Percentiles rank a stretch among this genome's conserved stretches.
Evolutionary conservation across 805 yeast genomes (phyloP).

Genomic region (Wickerhamomyces strasburgensis): DNA sequence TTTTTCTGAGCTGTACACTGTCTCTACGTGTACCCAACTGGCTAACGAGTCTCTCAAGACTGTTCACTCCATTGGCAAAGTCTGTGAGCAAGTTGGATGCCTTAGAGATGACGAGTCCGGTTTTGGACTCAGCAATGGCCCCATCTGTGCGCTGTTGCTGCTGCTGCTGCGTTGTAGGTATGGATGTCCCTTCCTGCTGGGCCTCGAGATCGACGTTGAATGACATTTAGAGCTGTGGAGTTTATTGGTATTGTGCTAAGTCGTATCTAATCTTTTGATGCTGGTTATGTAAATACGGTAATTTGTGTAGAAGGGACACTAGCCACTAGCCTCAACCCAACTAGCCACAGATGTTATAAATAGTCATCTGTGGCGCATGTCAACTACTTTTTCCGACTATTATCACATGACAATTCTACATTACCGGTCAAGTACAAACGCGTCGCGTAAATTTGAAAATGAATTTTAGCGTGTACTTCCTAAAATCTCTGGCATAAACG

Average conservation of each 20-base stretch:
- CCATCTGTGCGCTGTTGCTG: no score
- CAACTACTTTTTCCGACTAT: no score
- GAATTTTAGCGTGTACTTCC: background rate
- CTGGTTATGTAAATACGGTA: no score
- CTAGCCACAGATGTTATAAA: no score
- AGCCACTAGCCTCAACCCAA: no score
- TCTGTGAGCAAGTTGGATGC: conserved; percentile 28
- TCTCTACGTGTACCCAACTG: conserved; percentile 48
- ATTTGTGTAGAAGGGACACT: background rate
- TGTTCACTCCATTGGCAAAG: conserved; percentile 45
- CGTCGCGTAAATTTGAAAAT: background rate
- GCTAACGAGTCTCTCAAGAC: conserved; percentile 42
- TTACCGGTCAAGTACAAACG: no score
- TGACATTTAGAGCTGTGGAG: no score
- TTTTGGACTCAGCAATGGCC: conserved; percentile 15
- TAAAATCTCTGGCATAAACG: no score
- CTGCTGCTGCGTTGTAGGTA: background rate
- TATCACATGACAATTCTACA: no score
- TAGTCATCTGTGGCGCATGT: no score
- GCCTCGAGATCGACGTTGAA: conserved; percentile 29
- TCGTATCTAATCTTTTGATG: no score
- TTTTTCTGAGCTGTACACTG: conserved; percentile 29
- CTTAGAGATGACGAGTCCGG: conserved; percentile 19
- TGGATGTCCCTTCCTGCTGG: conserved; percentile 10
- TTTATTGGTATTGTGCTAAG: no score